phyloP scores from a whole-genome alignment of 78 protist genomes.

The Monosiga brevicollis region DNA sequence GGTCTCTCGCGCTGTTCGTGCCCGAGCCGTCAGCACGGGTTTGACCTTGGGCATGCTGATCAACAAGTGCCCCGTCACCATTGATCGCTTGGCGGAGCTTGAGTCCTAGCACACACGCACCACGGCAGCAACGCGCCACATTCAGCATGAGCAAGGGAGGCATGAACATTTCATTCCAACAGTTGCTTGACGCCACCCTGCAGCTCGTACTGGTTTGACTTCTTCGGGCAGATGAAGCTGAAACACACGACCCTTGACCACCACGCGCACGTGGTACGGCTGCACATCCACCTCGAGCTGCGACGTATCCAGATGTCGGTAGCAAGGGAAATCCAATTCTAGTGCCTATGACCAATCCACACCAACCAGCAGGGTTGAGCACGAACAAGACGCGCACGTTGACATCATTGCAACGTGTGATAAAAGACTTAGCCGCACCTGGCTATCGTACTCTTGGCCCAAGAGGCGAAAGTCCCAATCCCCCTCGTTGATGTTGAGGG shows the following conservation, averaged over 20 bases:
- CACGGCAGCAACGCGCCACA: neutral
- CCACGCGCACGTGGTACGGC: slow-evolving; percentile 29
- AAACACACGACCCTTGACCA: slow-evolving; percentile 24
- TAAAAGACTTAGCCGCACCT: no score
- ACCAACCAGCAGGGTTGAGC: no score
- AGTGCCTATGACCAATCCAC: neutral
- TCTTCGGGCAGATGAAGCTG: neutral
- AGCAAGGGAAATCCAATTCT: neutral
- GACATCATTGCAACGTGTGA: no score
- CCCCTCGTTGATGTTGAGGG: slow-evolving; percentile 34
- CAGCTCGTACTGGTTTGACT: neutral
- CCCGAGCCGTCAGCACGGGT: no score
- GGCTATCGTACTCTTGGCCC: neutral
- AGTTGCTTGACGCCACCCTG: no score
- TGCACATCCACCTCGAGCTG: slow-evolving; percentile 43
- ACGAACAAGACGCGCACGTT: no score
- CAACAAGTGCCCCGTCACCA: neutral
- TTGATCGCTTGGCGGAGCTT: neutral
- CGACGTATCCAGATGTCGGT: slow-evolving; percentile 31
- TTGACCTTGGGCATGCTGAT: neutral
- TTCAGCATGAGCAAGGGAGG: neutral
- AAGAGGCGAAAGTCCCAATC: slow-evolving; percentile 4
- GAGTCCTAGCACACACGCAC: neutral
- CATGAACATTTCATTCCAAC: no score
- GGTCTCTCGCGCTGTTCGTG: neutral